phyloP scores from a whole-genome alignment of 192 early-diverging fungal genomes.

The Linnemannia schmuckeri region DNA sequence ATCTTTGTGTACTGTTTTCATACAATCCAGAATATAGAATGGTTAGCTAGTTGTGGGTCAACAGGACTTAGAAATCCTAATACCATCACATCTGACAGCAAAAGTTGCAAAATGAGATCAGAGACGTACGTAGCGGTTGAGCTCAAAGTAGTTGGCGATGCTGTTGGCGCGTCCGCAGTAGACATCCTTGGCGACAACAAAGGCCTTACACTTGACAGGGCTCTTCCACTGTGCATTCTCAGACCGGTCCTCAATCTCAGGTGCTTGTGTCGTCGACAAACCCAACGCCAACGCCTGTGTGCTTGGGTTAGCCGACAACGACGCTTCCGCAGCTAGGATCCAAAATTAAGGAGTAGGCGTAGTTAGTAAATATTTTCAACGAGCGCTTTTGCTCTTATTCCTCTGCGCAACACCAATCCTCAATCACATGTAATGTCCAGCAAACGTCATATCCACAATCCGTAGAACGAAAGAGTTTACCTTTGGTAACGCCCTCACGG shows the following conservation, averaged over 20 bases:
- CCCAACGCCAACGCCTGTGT: slow-evolving; percentile 47
- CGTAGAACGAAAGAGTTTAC: slow-evolving; percentile 46
- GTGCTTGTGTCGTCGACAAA: slow-evolving; percentile 44
- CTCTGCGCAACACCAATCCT: background rate
- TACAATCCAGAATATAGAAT: slow-evolving; percentile 9
- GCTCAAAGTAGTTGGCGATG: slow-evolving; percentile 85
- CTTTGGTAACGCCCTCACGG: slow-evolving; percentile 72
- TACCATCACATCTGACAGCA: background rate
- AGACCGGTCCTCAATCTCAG: slow-evolving; percentile 33
- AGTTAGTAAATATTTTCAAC: background rate
- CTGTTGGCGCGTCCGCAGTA: slow-evolving; percentile 90
- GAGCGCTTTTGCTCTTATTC: too few species aligned
- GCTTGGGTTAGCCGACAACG: slow-evolving; percentile 29
- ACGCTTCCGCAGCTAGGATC: slow-evolving; percentile 16
- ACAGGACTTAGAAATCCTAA: background rate
- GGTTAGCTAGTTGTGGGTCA: background rate
- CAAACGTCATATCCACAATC: background rate
- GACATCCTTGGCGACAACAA: slow-evolving; percentile 71
- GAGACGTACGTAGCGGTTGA: slow-evolving; percentile 82
- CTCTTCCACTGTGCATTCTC: slow-evolving; percentile 61
- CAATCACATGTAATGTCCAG: background rate
- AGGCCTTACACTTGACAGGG: slow-evolving; percentile 66
- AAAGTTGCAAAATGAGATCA: too few species aligned
- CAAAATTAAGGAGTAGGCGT: background rate
- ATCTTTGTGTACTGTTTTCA: slow-evolving; percentile 57